Evolutionary conservation across 768 basidiomycete genomes (phyloP).

Genomic region (Punctularia strigosozonata): DNA sequence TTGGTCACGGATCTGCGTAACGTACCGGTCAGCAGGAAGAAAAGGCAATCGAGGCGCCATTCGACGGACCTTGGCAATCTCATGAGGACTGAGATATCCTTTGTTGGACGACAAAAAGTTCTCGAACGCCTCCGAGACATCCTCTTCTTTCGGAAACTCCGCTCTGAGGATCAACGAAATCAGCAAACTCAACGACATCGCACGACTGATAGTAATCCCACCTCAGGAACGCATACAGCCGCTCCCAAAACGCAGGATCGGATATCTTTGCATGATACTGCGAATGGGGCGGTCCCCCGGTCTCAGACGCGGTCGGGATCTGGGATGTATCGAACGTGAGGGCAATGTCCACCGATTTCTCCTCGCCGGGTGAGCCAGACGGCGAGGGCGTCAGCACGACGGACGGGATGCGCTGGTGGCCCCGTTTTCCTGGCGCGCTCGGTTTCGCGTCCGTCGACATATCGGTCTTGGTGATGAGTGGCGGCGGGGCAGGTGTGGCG

Average conservation of each 20-base stretch:
- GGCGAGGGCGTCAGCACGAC: conserved; percentile 73
- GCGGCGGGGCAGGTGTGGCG: conserved; percentile 11
- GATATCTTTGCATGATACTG: conserved; percentile 63
- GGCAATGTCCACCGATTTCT: conserved; percentile 47
- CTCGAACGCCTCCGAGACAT: conserved; percentile 71
- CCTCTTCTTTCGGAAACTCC: conserved; percentile 51
- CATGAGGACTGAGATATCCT: conserved; percentile 64
- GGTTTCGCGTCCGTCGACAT: conserved; percentile 5
- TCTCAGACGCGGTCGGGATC: conserved; percentile 24
- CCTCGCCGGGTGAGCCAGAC: conserved; percentile 30
- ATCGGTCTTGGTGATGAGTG: conserved; percentile 2
- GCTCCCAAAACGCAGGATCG: conserved; percentile 71
- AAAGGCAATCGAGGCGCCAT: no score
- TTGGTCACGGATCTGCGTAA: conserved; percentile 81
- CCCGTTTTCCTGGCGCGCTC: conserved; percentile 19
- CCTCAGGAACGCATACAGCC: conserved; percentile 54
- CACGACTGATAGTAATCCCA: conserved; percentile 18
- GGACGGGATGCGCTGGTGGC: conserved; percentile 62
- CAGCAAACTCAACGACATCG: conserved; percentile 1
- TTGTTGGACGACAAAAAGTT: conserved; percentile 78
- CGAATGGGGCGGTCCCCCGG: conserved; percentile 18
- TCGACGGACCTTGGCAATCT: no score
- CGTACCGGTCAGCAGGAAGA: no score
- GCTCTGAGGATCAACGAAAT: conserved; percentile 23
- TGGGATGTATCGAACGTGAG: conserved; percentile 54